Conservation (phyloP, 2,329 filamentous ascomycete species). For the Nemania abortiva region DNA sequence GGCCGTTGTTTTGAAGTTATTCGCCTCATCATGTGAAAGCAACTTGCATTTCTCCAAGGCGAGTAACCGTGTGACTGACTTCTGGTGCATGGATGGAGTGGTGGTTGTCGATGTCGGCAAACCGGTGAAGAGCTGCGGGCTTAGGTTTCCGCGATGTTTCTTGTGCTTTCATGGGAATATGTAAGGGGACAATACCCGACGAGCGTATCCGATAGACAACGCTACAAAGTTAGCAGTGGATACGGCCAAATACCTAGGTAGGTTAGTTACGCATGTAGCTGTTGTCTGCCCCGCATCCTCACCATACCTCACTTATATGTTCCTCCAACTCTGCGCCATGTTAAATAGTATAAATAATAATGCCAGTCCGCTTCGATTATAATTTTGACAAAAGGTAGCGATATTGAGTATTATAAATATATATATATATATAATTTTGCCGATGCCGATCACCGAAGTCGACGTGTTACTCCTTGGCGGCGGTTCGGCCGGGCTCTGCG, state of each 20-base stretch:
- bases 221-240: background rate
- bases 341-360: background rate
- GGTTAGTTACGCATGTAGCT: background rate
- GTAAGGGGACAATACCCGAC: background rate
- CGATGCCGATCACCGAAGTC: slow-evolving; percentile 31
- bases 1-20: no score
- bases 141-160: background rate
- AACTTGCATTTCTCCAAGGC: background rate
- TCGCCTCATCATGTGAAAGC: background rate
- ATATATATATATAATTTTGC: background rate
- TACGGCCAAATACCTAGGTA: background rate
- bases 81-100: background rate
- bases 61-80: background rate
- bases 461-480: slow-evolving; percentile 72
- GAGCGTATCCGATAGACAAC: background rate
- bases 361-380: background rate
- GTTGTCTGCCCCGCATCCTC: slow-evolving; percentile 10
- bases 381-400: background rate
- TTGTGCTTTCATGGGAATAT: background rate
- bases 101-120: background rate
- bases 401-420: background rate
- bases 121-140: background rate
- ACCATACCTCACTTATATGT: background rate
- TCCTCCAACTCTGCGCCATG: background rate
- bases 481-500: slow-evolving; percentile 72